Evolutionary conservation across 1,139 yeast genomes (phyloP), one percentile per base, ranked within the genome.

Genomic region (Scheffersomyces quercinus): DNA sequence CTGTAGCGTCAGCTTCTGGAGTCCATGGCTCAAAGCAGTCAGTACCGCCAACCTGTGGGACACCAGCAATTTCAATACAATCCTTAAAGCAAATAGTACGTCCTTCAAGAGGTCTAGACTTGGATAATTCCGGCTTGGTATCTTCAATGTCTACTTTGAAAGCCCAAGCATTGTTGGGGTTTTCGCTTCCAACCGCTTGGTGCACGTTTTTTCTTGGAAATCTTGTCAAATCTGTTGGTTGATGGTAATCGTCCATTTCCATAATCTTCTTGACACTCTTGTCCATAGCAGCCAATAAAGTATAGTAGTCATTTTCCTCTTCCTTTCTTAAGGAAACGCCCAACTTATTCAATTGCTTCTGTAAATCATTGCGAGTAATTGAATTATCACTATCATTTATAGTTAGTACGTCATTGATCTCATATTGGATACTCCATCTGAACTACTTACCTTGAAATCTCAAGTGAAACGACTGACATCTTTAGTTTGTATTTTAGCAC

Each of bases 11-110:
- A 6, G 62, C 58, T 5, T 59, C 58, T 5, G 71, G 71, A 26
- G 54, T 47, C 57, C 60, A 67, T 7, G 62, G 62, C 32, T 54
- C 55, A 40, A 56, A 51, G 11, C 62, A 61, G 43, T 64, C 64
- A 4, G 73, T 67, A 6, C 73, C 73, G 39, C 64, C 48, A 10
- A 66, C 50, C 48, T 64, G 67, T 10, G 72, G 71, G 26, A 67
- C 69, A 2, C 52, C 55, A 12, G 67, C 68, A 38, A 67, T 52
- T 26, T 59, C 65, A 28, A 67, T 53, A 49, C 68, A 63, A 45
- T 67, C 73, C 41, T 67, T 67, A 36, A 65, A 49, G 39, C 67
- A 62, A 33, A 68, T 50, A 3, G 67, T 62, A 31, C 48, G 54
- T 3, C 69, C 70, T 2, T 52, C 59, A 20, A 67, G 49, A 2